Base-by-base conservation (phyloP, 129 eudicot species). In the Chrysanthemum seticuspe region DNA sequence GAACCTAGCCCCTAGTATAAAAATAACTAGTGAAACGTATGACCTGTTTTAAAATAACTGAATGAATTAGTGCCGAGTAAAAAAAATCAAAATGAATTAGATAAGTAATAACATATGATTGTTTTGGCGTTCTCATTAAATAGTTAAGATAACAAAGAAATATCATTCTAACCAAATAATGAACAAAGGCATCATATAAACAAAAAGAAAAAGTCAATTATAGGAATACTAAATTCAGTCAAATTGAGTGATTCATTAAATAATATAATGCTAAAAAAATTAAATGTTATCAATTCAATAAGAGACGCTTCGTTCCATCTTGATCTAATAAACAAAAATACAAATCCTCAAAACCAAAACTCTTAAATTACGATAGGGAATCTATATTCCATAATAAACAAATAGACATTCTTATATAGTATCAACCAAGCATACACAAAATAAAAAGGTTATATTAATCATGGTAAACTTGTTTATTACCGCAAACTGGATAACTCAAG, bases 1-100 rank as follows among this genome's bases (percentile, higher is more conserved):
- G 86, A 77, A 59, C 76, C 52, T 64, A 64, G 56, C 56, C 71
- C 71, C 15, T 15, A 66, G 9, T 19, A 67, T 10, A 21, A 18
- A 66, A 40, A 47, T 10, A 67, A n/a, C 34, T 67, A 16, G 56
- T 67, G 18, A 67, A 45, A 48, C 34, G 48, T 65, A 44, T 1
- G 56, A 47, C 71, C 71, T 67, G 56, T 15, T 47, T 67, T 29
- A 19, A 36, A 15, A 44, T 25, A 25, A 5, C 19, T 31, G 10
- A 65, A 31, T 7, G 14, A 63, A 10, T 31, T 13, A 13, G 50
- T 65, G 14, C 19, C 3, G 14, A 40, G 9, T 2, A 40, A 15
- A 64, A n/a, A 13, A 65, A 3, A 18, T 65, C 5, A n/a, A 14
- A 40, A 36, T 65, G 49, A 31, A 31, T 11, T 59, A 59, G 10